Base-by-base conservation (phyloP, 306 rosid genomes). In the Vigna trinervia region DNA sequence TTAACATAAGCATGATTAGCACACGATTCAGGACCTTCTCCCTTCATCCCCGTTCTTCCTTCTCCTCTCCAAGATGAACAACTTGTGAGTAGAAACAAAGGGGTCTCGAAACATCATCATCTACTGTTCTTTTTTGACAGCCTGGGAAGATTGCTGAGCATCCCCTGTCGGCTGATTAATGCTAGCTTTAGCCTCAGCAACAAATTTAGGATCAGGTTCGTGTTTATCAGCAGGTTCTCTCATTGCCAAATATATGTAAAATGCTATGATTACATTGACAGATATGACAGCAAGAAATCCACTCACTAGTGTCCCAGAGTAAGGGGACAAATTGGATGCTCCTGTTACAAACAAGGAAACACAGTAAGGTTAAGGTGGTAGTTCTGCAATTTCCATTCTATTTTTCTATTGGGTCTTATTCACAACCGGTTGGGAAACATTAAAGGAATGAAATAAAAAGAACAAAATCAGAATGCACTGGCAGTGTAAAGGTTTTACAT, bases 251-350 rank as follows among this genome's bases (percentile, higher is more conserved):
- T 80, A 89, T 71, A 94, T 89, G 81, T 92, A 94, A 66, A 94
- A 84, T 62, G 88, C 93, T 43, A 94, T 94, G 45, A 94, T 96
- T 39, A 90, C 56, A 62, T 92, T 92, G 60, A 94, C 96, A 3
- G 97, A 92, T 78, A 94, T 85, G 34, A 94, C 97, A 5, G 97
- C 98, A 57, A 94, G 87, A 80, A 94, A 92, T 78, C 98, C 97
- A 12, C 97, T 94, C 76, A 90, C 79, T 69, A 92, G 76, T 8
- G 98, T 92, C 76, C 87, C 19, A 51, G 95, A 87, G 86, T 94
- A 80, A 3, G 98, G 96, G 19, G 93, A 83, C 87, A 92, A 74
- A 45, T 82, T 60, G 65, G 76, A 57, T 63, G 86, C 53, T 82
- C 98, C 97, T 94, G 89, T 57, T 67, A 43, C 82, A 20, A 38